Base-by-base conservation (phyloP, 805 yeast species). In the Starmerella geochares region DNA sequence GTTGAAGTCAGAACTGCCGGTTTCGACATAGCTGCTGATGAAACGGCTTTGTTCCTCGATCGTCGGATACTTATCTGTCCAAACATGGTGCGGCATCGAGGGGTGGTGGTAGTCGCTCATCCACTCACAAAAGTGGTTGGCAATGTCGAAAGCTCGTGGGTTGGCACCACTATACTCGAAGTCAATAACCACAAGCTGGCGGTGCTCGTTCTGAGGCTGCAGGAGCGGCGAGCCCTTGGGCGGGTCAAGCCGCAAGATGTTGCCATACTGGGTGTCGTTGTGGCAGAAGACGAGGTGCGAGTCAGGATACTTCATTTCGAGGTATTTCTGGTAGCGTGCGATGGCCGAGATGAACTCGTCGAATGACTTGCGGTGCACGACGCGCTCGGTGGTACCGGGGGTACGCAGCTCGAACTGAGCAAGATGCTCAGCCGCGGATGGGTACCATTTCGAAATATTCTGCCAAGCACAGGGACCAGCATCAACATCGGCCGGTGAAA, bases 211-310 rank as follows among this genome's bases (percentile, higher is more conserved):
- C 36, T 60, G 65, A 4, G 73, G 74, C 39, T 63, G 71, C 36
- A 71, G 63, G 3, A 76, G 71, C 20, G 84, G 80, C 2, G 76
- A 77, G 62, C 60, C 76, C 49, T 60, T 68, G 58, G 68, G 75
- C 2, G 73, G 74, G 65, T 62, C 67, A 10, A 70, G 55, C n/a
- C 90, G 77, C 49, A 92, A 71, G 54, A 92, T 72, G 62, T 92
- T 92, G 29, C 98, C 98, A 64, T 92, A 90, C 65, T 92, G 98
- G 0, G 97, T 83, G 66, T 90, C 98, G 62, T 92, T 92, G 67
- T 92, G 98, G 59, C 96, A 86, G 62, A 92, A 92, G 13, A 78
- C 86, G 53, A 84, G 71, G 13, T 71, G 68, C 44, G 70, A 66
- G 19, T 63, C 41, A 3, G 54, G 64, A 58, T 81, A 78, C 53